Conservation (phyloP, 352 stramenopile genomes). For the Globisporangium alternatum region DNA sequence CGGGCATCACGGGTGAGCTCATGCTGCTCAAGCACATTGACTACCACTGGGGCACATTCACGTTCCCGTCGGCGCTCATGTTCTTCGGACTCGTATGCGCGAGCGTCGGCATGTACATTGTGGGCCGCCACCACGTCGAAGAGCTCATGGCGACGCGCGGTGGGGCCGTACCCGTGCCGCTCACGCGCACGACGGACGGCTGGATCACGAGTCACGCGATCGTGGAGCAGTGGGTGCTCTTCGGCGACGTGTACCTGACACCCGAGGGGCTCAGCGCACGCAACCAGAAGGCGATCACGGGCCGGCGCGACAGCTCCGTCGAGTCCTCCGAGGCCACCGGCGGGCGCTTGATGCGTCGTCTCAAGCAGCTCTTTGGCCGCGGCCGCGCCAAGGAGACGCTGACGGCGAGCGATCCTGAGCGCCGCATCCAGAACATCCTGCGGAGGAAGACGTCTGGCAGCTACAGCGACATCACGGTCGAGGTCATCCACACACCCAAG, state of each 20-base stretch:
- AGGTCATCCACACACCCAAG: conserved; percentile 72
- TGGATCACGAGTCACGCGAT: conserved; percentile 84
- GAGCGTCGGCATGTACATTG: conserved; percentile 78
- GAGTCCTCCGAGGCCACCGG: conserved; percentile 36
- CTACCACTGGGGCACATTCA: conserved; percentile 69
- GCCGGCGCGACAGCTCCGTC: conserved; percentile 47
- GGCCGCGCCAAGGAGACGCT: conserved; percentile 17
- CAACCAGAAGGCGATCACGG: conserved; percentile 31
- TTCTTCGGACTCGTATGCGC: conserved; percentile 75
- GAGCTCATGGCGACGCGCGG: conserved; percentile 81
- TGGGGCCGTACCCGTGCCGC: conserved; percentile 69
- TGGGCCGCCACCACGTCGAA: conserved; percentile 73
- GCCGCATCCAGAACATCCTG: conserved; percentile 64
- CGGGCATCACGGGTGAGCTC: conserved; percentile 58
- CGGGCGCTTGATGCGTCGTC: conserved; percentile 34
- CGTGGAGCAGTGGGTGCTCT: conserved; percentile 80
- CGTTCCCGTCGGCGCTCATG: conserved; percentile 71
- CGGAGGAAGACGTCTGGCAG: conserved; percentile 69
- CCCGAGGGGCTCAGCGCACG: conserved; percentile 51
- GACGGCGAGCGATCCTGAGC: conserved; percentile 60
- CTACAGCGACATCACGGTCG: conserved; percentile 75
- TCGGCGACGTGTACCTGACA: conserved; percentile 75
- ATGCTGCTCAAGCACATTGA: conserved; percentile 77
- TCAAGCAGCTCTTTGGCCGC: conserved; percentile 44
- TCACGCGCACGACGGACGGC: conserved; percentile 68